Percentiles rank a stretch among this genome's conserved stretches.
These are phyloP conservation scores for Dimargaris xerosporica DNA, from an alignment of 192 early-diverging fungal genomes.

Conservation along the genomic window DNA sequence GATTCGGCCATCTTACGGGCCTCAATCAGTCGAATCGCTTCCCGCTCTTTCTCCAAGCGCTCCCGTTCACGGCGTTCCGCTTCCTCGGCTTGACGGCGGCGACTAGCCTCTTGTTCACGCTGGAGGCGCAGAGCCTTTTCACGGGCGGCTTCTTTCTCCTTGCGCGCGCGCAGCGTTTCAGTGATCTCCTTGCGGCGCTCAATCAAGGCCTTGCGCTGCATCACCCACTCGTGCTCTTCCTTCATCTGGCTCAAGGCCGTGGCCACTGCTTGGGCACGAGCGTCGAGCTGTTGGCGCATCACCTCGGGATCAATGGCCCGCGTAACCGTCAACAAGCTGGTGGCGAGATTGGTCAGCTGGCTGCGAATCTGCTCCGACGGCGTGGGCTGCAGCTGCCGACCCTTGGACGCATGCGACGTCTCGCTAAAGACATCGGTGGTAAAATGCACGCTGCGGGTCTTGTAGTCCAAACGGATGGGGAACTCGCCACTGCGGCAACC, in stretches of 20 bases:
- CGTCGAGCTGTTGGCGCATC: constrained; percentile 44
- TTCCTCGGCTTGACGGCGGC: constrained; percentile 72
- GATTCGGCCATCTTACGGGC: constrained; percentile 71
- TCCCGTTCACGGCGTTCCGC: constrained; percentile 66
- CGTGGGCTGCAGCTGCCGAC: constrained; percentile 66
- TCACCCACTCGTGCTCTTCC: constrained; percentile 64
- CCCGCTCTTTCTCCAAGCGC: constrained; percentile 53
- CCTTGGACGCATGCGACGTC: constrained; percentile 56
- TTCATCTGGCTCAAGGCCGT: constrained; percentile 56
- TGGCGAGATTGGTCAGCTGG: constrained; percentile 76
- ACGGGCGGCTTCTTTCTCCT: constrained; percentile 72
- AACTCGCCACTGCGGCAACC: constrained; percentile 94
- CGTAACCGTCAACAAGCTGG: constrained; percentile 71
- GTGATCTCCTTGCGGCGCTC: constrained; percentile 68
- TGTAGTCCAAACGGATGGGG: constrained; percentile 88
- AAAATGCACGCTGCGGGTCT: constrained; percentile 75
- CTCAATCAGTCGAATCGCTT: constrained; percentile 68
- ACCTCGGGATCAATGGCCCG: constrained; percentile 67
- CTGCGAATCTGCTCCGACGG: constrained; percentile 84
- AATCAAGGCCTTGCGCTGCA: constrained; percentile 71
- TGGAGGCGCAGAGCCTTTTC: constrained; percentile 53
- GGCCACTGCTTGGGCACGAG: constrained; percentile 48
- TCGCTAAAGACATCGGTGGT: constrained; percentile 80
- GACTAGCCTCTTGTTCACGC: constrained; percentile 70
- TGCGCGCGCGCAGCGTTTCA: constrained; percentile 54